Conservation (phyloP, 495 filamentous ascomycete genomes). For the Staphylotrichum tortipilum region DNA sequence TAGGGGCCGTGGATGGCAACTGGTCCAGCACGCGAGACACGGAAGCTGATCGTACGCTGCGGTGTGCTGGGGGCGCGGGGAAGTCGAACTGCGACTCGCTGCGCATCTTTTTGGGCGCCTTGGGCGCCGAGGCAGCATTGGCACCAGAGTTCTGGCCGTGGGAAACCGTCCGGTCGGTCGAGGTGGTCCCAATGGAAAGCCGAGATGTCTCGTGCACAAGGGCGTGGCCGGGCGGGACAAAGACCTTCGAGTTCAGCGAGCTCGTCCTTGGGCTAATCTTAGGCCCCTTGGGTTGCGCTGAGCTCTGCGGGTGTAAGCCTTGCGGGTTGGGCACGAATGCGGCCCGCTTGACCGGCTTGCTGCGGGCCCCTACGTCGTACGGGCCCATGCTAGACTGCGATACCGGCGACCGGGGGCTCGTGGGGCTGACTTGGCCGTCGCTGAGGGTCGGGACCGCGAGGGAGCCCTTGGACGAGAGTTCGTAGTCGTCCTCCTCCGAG, state of each 20-base stretch:
- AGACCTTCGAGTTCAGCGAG: conserved; percentile 11
- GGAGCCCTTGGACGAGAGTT: conserved; percentile 19
- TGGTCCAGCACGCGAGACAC: conserved; percentile 26
- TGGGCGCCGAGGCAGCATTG: neutral
- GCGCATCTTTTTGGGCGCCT: conserved; percentile 3
- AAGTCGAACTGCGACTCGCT: conserved; percentile 21
- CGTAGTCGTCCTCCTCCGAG: conserved; percentile 38
- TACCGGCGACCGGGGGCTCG: conserved; percentile 20
- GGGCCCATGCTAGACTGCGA: conserved; percentile 11
- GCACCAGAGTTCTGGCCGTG: neutral
- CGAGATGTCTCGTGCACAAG: conserved; percentile 9
- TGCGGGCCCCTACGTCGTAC: conserved; percentile 10
- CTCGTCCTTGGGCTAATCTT: conserved; percentile 15
- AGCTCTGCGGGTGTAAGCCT: conserved; percentile 13
- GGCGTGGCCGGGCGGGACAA: neutral
- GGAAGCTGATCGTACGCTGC: neutral
- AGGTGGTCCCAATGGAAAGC: conserved; percentile 11
- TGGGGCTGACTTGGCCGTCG: conserved; percentile 23
- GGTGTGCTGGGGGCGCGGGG: conserved; percentile 15
- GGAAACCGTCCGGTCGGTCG: conserved; percentile 10
- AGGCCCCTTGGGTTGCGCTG: neutral
- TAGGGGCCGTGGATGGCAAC: conserved; percentile 41
- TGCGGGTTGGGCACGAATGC: conserved; percentile 19
- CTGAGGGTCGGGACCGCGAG: conserved; percentile 18
- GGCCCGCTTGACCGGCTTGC: conserved; percentile 17